Evolutionary conservation across 2,329 filamentous ascomycete genomes (phyloP), one percentile per base, ranked within the genome.

Genomic region (Talaromyces sp.): DNA sequence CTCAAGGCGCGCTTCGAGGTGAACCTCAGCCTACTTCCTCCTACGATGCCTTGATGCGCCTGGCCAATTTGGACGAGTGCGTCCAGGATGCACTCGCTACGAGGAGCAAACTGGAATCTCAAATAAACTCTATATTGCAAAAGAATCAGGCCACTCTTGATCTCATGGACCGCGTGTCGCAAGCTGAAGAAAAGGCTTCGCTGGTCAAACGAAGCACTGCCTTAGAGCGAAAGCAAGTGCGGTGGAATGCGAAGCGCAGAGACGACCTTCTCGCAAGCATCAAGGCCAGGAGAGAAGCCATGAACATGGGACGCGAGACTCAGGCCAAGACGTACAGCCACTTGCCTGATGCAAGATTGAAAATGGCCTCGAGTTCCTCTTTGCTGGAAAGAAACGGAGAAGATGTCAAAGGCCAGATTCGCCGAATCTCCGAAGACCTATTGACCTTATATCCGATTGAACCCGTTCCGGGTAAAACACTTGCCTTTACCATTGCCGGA

Each of bases 71-170:
- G 17, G 92, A 96, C 65, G 91, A 90, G 71, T 96, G 92, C 59
- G 91, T 97, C 27, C 92, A 96, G 71, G 93, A 98, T 74, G 92
- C 92, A 1, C 78, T 96, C 10, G 85, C 87, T 1, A 96, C 91
- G 0, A 86, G 90, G 15, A 86, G 90, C 63, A 82, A 83, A 58
- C 81, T 98, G 9, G 86, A 91, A 55, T 77, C 82, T n/a, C 91
- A 96, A 65, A 96, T 97, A 65, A 90, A 90, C 55, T 66, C 68
- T 3, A 74, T 80, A 44, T 66, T 82, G 7, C 69, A 73, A 28
- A 69, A 74, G 51, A 75, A 80, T 27, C 72, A 73, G 42, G 53
- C 58, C 19, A 66, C 71, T 4, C 61, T 77, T 15, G 63, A 69
- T 11, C 67, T 68, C 11, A 66, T 73, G 15, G 73, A 71, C 53